Percentiles rank a stretch among this genome's conserved stretches.
phyloP scores from a whole-genome alignment of 176 grass and related monocot species.

The Leersia perrieri region DNA sequence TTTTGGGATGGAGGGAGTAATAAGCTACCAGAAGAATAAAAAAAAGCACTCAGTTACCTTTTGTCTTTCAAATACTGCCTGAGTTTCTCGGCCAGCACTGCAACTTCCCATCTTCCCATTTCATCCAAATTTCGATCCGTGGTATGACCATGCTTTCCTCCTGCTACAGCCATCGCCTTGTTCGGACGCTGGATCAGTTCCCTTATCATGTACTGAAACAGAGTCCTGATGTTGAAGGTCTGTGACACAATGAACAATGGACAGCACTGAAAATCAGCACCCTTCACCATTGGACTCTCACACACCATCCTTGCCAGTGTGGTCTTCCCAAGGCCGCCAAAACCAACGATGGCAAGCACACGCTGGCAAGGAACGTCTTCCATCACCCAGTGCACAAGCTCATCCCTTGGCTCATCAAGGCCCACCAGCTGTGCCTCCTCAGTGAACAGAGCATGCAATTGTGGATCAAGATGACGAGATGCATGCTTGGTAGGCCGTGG shows the following conservation, averaged over 20 bases:
- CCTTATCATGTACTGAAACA: conserved; percentile 36
- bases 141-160: neutral
- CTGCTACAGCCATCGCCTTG: conserved; percentile 10
- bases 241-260: conserved; percentile 41
- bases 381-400: conserved; percentile 21
- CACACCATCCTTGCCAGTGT: conserved; percentile 37
- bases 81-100: conserved; percentile 23
- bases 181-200: conserved; percentile 18
- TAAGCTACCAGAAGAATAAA: neutral
- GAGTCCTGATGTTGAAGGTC: conserved; percentile 22
- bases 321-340: conserved; percentile 35
- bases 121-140: conserved; percentile 7
- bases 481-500: neutral
- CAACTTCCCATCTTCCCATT: conserved; percentile 28
- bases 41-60: neutral
- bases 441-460: conserved; percentile 39
- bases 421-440: conserved; percentile 43
- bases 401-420: conserved; percentile 24
- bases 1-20: too few relatives aligned
- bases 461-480: conserved; percentile 15
- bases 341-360: conserved; percentile 35
- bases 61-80: conserved; percentile 41
- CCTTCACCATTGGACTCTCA: conserved; percentile 18
- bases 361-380: conserved; percentile 1
- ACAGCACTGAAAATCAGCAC: conserved; percentile 22